Evolutionary conservation across 352 stramenopile species (phyloP), one percentile per base, ranked within the genome.

Genomic region (Phytophthora sojae): DNA sequence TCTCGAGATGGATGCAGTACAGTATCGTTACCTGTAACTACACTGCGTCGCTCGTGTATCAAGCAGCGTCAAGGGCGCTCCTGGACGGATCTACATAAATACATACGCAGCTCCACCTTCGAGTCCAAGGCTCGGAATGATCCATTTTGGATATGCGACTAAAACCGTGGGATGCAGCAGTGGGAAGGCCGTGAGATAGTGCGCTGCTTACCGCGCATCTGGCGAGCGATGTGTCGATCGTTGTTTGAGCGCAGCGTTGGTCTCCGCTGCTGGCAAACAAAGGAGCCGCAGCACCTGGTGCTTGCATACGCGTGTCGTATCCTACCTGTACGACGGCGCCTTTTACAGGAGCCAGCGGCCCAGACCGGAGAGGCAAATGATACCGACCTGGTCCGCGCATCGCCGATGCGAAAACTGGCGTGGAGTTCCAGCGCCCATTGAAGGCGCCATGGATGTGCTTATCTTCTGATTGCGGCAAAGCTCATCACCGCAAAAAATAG

Each of bases 81-180:
- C 4, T 6, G 29, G 29, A 32, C 29, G 8, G 3, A 32, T 32
- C 29, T 4, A 30, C 26, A 5, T 30, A 32, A 32, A 32, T 32
- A 6, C 29, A 32, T 32, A 32, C 29, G 26, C 26, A 29, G 26
- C 26, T 29, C 26, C 2, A 39, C 11, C 32, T 14, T 39, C 32
- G 32, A 39, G 6, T 39, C 32, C 11, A 39, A 39, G 7, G 32
- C 8, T 39, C 1, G 32, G 32, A 14, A 39, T 39, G 8, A 39
- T 14, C 39, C 39, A 47, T 47, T 47, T 47, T 47, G 39, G 39
- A 47, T 47, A 47, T 47, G 39, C 39, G 39, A 47, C 39, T 47
- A 47, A 47, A 47, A 47, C 39, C 39, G 39, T 47, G 39, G 39
- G 39, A 47, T 47, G 39, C 39, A 6, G 17, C 39, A n/a, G 39